Evolutionary conservation across 2,329 filamentous ascomycete genomes (phyloP).

Genomic region (Talaromyces amestolkiae): DNA sequence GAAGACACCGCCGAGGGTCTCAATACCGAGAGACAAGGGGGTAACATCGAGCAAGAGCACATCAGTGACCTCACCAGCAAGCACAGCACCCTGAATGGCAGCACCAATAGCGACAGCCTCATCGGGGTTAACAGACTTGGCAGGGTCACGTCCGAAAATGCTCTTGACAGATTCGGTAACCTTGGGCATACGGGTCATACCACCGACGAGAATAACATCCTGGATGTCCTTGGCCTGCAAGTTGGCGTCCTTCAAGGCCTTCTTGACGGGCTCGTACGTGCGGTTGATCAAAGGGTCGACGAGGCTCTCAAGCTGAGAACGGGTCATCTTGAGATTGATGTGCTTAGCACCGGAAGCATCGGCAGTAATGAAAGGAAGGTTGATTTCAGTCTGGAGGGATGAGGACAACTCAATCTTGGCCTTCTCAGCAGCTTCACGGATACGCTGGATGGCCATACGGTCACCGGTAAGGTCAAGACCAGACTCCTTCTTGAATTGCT

Average conservation of each 20-base stretch:
- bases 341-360: conserved; percentile 95
- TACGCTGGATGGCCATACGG: conserved; percentile 98
- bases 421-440: conserved; percentile 97
- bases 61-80: conserved; percentile 94
- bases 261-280: conserved; percentile 89
- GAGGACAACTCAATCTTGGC: conserved; percentile 98
- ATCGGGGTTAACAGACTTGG: conserved; percentile 98
- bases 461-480: conserved; percentile 85
- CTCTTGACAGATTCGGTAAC: conserved; percentile 92
- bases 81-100: conserved; percentile 93
- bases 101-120: conserved; percentile 98
- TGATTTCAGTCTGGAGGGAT: conserved; percentile 93
- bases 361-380: conserved; percentile 97
- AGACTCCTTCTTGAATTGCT: conserved; percentile 95
- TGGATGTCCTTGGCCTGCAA: conserved; percentile 91
- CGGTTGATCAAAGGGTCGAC: conserved; percentile 83
- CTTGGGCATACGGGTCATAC: conserved; percentile 99
- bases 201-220: conserved; percentile 96
- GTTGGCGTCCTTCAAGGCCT: conserved; percentile 92
- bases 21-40: conserved; percentile 93
- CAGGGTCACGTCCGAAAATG: conserved; percentile 93
- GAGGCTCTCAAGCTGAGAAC: conserved; percentile 88
- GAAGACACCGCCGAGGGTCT: conserved; percentile 97
- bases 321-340: conserved; percentile 93
- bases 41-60: conserved; percentile 94